These are phyloP conservation scores for Sporothrix euskadiensis DNA, from an alignment of 2,329 filamentous ascomycete genomes.

Conservation along the genomic window DNA sequence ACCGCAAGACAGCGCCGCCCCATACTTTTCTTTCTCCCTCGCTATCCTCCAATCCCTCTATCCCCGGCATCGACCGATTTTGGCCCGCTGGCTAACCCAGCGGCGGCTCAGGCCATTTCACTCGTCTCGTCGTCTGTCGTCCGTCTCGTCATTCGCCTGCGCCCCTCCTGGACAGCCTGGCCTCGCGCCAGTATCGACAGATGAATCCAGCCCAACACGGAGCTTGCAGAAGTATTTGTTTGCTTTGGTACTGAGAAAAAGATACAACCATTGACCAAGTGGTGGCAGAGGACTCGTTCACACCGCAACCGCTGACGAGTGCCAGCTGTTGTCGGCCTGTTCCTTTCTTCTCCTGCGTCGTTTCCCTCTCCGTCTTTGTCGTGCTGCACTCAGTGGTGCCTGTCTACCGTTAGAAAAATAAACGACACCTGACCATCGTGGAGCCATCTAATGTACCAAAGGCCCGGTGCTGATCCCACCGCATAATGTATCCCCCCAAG, in stretches of 20 bases:
- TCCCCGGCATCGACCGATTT: slow-evolving; percentile 40
- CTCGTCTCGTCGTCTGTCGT: slow-evolving; percentile 34
- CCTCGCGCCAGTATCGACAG: slow-evolving; percentile 28
- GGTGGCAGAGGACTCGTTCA: not conserved
- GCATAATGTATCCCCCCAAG: slow-evolving; percentile 26
- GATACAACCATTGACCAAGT: not conserved
- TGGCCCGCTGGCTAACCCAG: slow-evolving; percentile 31
- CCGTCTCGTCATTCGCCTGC: slow-evolving; percentile 26
- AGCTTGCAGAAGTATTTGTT: not conserved
- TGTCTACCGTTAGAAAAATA: not conserved
- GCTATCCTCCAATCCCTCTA: not conserved
- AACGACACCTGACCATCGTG: slow-evolving; percentile 27
- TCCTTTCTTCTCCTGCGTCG: not conserved
- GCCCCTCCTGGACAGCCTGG: slow-evolving; percentile 16
- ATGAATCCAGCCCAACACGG: slow-evolving; percentile 4
- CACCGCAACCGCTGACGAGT: slow-evolving; percentile 15
- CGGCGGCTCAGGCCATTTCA: slow-evolving; percentile 40
- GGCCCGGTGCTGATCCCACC: slow-evolving; percentile 30
- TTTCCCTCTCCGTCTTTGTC: not conserved
- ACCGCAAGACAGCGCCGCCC: not conserved
- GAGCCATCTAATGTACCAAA: slow-evolving; percentile 31
- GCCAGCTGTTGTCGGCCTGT: slow-evolving; percentile 18
- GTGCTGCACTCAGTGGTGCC: not conserved
- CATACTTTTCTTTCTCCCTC: not conserved
- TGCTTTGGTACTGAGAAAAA: not conserved